Evolutionary conservation across 169 alveolate genomes (phyloP).

Genomic region (Ophryocystis elektroscirrha): DNA sequence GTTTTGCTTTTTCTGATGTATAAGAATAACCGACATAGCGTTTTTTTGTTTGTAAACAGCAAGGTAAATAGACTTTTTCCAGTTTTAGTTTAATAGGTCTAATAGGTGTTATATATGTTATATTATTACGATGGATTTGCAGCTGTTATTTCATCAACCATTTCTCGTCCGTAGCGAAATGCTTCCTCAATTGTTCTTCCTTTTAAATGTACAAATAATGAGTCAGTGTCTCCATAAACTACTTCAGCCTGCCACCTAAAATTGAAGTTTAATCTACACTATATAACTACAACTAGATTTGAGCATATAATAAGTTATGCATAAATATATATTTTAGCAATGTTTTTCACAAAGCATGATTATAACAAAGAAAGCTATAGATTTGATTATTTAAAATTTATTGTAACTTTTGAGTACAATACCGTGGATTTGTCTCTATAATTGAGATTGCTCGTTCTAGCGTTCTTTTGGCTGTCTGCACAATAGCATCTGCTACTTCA

Average conservation of each 20-base stretch:
- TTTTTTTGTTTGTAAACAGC: neutral
- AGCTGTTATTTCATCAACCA: neutral
- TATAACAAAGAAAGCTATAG: no score
- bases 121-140: neutral
- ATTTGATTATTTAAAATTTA: no score
- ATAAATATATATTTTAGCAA: no score
- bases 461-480: slow-evolving; percentile 65
- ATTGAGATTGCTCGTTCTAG: slow-evolving; percentile 51
- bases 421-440: no score
- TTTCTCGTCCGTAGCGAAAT: neutral
- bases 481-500: slow-evolving; percentile 64
- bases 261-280: no score
- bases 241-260: slow-evolving; percentile 49
- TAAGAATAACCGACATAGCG: slow-evolving; percentile 1
- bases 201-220: slow-evolving; percentile 52
- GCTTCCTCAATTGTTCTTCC: neutral
- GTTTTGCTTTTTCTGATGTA: neutral
- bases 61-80: slow-evolving; percentile 1
- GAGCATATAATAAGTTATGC: no score
- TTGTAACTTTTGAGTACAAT: no score
- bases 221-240: slow-evolving; percentile 83
- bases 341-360: no score
- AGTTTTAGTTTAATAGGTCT: slow-evolving; percentile 1
- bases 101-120: neutral
- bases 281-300: no score